A percentile compares a stretch with the other conserved stretches of the same genome.
Evolutionary conservation across 352 stramenopile species (phyloP).

Genomic region (Plasmopara viticola): DNA sequence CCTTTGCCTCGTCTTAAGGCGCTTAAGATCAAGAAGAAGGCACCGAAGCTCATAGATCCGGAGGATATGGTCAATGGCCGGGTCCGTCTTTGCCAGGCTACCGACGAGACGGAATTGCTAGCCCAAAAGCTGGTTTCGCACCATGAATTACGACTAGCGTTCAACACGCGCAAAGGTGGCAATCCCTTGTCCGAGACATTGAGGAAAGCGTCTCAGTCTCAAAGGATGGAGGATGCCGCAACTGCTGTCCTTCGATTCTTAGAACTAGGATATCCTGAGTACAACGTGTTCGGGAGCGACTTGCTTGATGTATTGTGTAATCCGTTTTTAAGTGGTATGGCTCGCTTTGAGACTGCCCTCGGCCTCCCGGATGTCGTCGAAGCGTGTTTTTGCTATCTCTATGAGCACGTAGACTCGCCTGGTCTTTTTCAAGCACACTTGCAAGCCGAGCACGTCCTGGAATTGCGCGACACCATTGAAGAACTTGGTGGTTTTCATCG

Average conservation of each 20-base stretch:
- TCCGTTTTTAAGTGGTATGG: constrained; percentile 79
- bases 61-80: constrained; percentile 77
- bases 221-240: constrained; percentile 64
- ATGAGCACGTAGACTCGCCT: constrained; percentile 66
- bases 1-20: constrained; percentile 44
- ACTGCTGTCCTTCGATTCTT: constrained; percentile 73
- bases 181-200: constrained; percentile 74
- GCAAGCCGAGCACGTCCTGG: constrained; percentile 66
- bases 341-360: constrained; percentile 77
- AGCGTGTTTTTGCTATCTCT: constrained; percentile 74
- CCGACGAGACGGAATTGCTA: constrained; percentile 58
- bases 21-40: constrained; percentile 44
- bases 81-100: constrained; percentile 59
- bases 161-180: constrained; percentile 64
- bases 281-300: constrained; percentile 74
- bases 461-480: constrained; percentile 75
- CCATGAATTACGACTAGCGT: constrained; percentile 61
- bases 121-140: constrained; percentile 73
- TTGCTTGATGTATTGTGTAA: constrained; percentile 77
- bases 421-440: constrained; percentile 80
- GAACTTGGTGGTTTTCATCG: constrained; percentile 78
- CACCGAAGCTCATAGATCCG: constrained; percentile 72
- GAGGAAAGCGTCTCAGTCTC: constrained; percentile 44
- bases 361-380: constrained; percentile 76
- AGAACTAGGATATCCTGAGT: constrained; percentile 79